phyloP scores from a whole-genome alignment of 1,284 basidiomycete genomes.

The Hemileia vastatrix region DNA sequence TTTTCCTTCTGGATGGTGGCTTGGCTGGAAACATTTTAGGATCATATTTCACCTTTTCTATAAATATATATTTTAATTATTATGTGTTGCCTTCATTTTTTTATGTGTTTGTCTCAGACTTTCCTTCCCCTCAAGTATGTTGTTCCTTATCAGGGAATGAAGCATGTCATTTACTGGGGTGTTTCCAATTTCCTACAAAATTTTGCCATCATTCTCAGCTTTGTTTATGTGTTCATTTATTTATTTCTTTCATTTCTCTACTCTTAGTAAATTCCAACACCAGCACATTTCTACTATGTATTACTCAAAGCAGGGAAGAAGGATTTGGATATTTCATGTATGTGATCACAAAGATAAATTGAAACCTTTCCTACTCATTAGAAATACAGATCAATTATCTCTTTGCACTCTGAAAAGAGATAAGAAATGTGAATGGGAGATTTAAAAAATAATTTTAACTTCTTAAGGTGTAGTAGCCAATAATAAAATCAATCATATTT shows the following conservation, averaged over 20 bases:
- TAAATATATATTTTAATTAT: background rate
- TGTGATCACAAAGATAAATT: no score
- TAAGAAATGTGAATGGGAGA: no score
- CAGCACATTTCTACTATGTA: slow-evolving; percentile 71
- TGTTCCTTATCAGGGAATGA: slow-evolving; percentile 60
- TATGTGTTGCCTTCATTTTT: background rate
- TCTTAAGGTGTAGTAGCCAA: no score
- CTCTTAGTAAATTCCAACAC: background rate
- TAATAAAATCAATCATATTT: no score
- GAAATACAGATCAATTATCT: no score
- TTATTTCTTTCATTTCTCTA: no score
- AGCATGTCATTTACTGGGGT: slow-evolving; percentile 75
- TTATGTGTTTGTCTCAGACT: slow-evolving; percentile 52
- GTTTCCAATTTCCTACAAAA: slow-evolving; percentile 91
- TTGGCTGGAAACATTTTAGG: slow-evolving; percentile 82
- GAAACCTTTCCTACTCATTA: no score
- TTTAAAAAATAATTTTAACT: no score
- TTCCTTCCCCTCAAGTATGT: slow-evolving; percentile 88
- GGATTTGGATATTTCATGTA: slow-evolving; percentile 94
- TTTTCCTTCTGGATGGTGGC: slow-evolving; percentile 91
- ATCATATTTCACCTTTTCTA: slow-evolving; percentile 28
- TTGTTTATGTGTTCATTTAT: background rate
- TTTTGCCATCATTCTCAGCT: slow-evolving; percentile 70
- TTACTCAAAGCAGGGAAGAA: slow-evolving; percentile 64
- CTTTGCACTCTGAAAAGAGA: no score